Evolutionary conservation across 805 yeast species (phyloP), one percentile per base, ranked within the genome.

Genomic region (Kodamaea neixiangensis): DNA sequence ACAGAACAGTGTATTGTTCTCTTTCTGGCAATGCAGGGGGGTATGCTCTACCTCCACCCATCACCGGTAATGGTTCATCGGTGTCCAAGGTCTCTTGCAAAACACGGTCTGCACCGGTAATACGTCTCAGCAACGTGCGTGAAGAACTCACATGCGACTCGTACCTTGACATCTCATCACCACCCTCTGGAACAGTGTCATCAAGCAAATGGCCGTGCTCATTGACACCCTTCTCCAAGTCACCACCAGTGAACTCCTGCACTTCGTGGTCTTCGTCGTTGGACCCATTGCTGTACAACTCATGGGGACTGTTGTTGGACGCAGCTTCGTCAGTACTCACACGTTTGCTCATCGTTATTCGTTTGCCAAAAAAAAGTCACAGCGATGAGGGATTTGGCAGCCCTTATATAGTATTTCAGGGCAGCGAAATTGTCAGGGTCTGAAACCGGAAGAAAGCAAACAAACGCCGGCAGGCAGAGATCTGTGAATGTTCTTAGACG

Each of bases 1-100:
- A 89, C 2, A 85, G 77, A 6, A 90, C 96, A 9, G 81, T 75
- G 63, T 83, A 90, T 1, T 71, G 72, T 18, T 72, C 79, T 42
- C 75, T 68, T 44, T 78, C 78, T 0, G 87, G 86, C 46, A 85
- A 73, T 20, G 72, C 48, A 7, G 89, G 84, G 5, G 93, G 93
- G 57, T 72, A 85, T 4, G 73, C 77, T 64, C 86, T 78, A 29
- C 76, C 82, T 7, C 80, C 83, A 39, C 94, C 94, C 91, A 87
- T 87, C 3, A 44, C 48, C 1, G 77, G 77, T 49, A 72, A 51
- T 11, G 76, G 76, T 38, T 49, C 58, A 38, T 63, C 61, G 35
- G 64, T 57, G 17, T 58, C 52, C 40, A 55, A 55, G 13, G 65
- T 65, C n/a, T 57, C 54, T 9, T 50, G 58, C 6, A 64, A 44